Percentiles rank a stretch among this genome's conserved stretches.
Evolutionary conservation across 352 stramenopile species (phyloP).

Genomic region (Pythium scleroteichum): DNA sequence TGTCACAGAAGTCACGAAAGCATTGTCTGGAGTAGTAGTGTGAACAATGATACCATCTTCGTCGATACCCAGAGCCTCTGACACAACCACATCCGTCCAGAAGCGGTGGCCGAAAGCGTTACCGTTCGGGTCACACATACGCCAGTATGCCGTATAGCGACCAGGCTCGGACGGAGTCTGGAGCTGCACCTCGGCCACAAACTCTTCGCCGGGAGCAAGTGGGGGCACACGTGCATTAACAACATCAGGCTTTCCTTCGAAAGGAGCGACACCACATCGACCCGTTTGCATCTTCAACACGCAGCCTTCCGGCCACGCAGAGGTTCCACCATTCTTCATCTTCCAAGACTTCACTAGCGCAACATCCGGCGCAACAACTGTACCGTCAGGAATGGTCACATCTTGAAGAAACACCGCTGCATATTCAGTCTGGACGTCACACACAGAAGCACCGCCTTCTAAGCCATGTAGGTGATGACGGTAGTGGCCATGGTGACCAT

Average conservation of each 20-base stretch:
- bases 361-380: conserved; percentile 48
- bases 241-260: conserved; percentile 27
- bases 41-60: too few species aligned
- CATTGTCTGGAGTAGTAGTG: too few species aligned
- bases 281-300: conserved; percentile 44
- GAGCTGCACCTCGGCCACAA: conserved; percentile 25
- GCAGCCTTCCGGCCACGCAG: conserved; percentile 54
- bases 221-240: conserved; percentile 32
- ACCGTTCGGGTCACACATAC: conserved; percentile 34
- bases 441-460: too few species aligned
- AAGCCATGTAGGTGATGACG: background rate
- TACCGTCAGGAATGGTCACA: conserved; percentile 76
- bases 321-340: conserved; percentile 64
- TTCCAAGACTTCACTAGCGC: conserved; percentile 74
- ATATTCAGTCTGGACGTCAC: conserved; percentile 24
- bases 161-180: conserved; percentile 25
- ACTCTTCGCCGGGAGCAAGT: conserved; percentile 22
- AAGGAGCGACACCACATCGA: conserved; percentile 22
- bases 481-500: conserved; percentile 5
- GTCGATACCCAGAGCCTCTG: conserved; percentile 35
- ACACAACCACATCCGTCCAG: conserved; percentile 52
- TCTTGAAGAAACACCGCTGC: conserved; percentile 71
- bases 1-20: too few species aligned
- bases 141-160: conserved; percentile 52
- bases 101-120: conserved; percentile 51